These are phyloP conservation scores for Osmanthus fragrans DNA, from an alignment of 257 asterid species.

Conservation along the genomic window DNA sequence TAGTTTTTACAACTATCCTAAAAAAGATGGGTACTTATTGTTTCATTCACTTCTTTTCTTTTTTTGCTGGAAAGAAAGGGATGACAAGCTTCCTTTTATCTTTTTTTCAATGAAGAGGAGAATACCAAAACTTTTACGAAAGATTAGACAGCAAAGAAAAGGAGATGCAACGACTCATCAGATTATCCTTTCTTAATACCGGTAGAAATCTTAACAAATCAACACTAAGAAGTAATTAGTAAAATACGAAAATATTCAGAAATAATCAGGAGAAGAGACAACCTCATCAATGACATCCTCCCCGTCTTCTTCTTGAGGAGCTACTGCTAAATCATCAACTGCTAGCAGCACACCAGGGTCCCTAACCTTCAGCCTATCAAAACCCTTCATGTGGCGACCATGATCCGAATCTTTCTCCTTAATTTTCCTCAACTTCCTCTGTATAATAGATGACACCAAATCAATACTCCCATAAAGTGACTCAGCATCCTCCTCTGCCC, in stretches of 20 bases:
- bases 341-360: background rate
- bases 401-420: conserved; percentile 95
- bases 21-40: background rate
- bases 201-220: background rate
- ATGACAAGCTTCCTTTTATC: too few species aligned
- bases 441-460: conserved; percentile 72
- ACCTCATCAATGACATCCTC: conserved; percentile 63
- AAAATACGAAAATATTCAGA: background rate
- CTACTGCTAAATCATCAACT: too few species aligned
- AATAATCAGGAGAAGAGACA: conserved; percentile 10
- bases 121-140: too few species aligned
- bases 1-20: background rate
- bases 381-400: conserved; percentile 94
- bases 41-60: too few species aligned
- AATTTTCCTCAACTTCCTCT: conserved; percentile 86
- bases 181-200: background rate
- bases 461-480: conserved; percentile 75
- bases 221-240: background rate
- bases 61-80: too few species aligned
- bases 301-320: conserved; percentile 13
- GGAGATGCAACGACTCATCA: background rate
- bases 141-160: background rate
- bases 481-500: conserved; percentile 90
- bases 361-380: conserved; percentile 59
- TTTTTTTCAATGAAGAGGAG: too few species aligned